Evolutionary conservation across 2,329 filamentous ascomycete genomes (phyloP).

Genomic region (Alternaria triticimaculans): DNA sequence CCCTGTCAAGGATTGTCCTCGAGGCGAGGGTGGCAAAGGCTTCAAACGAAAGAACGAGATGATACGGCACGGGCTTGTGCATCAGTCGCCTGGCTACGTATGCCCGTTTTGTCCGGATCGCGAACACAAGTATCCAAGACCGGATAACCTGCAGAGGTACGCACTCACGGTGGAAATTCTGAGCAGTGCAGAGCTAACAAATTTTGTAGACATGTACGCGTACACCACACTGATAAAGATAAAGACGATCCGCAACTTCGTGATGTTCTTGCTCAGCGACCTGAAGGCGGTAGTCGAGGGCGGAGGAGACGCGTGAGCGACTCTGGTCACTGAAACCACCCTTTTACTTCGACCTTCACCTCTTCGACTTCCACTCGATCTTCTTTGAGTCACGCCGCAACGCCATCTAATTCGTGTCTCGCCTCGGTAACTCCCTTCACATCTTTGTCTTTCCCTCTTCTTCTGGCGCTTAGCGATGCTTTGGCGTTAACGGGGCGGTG

Average conservation of each 20-base stretch:
- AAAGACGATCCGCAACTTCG: slow-evolving; percentile 83
- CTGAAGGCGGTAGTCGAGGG: slow-evolving; percentile 82
- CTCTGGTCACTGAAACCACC: slow-evolving; percentile 8
- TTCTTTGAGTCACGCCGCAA: neutral
- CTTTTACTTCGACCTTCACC: neutral
- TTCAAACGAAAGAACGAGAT: slow-evolving; percentile 75
- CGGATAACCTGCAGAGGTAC: slow-evolving; percentile 93
- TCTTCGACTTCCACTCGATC: neutral
- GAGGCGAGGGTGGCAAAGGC: slow-evolving; percentile 67
- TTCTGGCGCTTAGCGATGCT: neutral
- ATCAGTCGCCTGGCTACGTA: slow-evolving; percentile 92
- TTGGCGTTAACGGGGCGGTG: neutral
- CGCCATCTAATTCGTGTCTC: neutral
- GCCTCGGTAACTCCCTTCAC: neutral
- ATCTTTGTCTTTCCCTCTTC: neutral
- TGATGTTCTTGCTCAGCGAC: slow-evolving; percentile 83
- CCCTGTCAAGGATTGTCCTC: slow-evolving; percentile 63
- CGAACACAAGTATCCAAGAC: slow-evolving; percentile 92
- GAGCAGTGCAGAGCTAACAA: neutral
- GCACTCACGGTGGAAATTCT: slow-evolving; percentile 28
- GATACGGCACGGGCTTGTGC: slow-evolving; percentile 83
- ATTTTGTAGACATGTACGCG: slow-evolving; percentile 77
- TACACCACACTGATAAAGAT: slow-evolving; percentile 88
- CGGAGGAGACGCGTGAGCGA: slow-evolving; percentile 69
- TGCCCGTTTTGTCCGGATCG: slow-evolving; percentile 95